A percentile compares a stretch with the other conserved stretches of the same genome.
Evolutionary conservation across 768 basidiomycete genomes (phyloP).

Genomic region (Sporobolomyces pararoseus): DNA sequence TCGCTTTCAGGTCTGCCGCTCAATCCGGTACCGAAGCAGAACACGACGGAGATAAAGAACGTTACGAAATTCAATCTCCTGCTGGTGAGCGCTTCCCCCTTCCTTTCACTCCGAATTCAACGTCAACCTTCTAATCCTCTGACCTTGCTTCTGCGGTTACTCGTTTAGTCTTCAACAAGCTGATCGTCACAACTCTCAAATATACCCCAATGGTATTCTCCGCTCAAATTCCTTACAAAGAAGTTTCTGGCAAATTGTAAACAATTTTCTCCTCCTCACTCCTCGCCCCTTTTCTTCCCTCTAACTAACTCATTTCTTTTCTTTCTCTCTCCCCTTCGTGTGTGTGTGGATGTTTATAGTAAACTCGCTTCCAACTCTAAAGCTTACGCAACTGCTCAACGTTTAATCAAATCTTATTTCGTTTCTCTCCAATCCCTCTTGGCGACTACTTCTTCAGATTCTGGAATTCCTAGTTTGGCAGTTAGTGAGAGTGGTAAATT

Average conservation of each 20-base stretch:
- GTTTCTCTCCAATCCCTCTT: slow-evolving; percentile 77
- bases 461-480: slow-evolving; percentile 56
- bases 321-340: no score
- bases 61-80: slow-evolving; percentile 81
- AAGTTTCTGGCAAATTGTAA: slow-evolving; percentile 78
- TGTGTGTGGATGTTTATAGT: no score
- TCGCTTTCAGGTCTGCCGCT: slow-evolving; percentile 86
- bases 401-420: slow-evolving; percentile 82
- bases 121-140: no score
- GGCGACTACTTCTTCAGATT: slow-evolving; percentile 60
- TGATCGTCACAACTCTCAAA: slow-evolving; percentile 75
- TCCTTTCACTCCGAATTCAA: not conserved
- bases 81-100: slow-evolving; percentile 56
- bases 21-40: slow-evolving; percentile 83
- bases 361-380: slow-evolving; percentile 76
- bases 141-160: no score
- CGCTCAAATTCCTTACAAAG: slow-evolving; percentile 85
- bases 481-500: slow-evolving; percentile 81
- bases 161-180: slow-evolving; percentile 86
- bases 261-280: slow-evolving; percentile 50
- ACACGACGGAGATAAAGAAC: slow-evolving; percentile 48
- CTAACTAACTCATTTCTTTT: slow-evolving; percentile 6
- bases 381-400: slow-evolving; percentile 79
- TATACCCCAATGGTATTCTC: slow-evolving; percentile 86
- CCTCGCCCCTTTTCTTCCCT: not conserved